Conservation (phyloP, 2,329 filamentous ascomycete genomes). For the Rugonectria rugulosa region DNA sequence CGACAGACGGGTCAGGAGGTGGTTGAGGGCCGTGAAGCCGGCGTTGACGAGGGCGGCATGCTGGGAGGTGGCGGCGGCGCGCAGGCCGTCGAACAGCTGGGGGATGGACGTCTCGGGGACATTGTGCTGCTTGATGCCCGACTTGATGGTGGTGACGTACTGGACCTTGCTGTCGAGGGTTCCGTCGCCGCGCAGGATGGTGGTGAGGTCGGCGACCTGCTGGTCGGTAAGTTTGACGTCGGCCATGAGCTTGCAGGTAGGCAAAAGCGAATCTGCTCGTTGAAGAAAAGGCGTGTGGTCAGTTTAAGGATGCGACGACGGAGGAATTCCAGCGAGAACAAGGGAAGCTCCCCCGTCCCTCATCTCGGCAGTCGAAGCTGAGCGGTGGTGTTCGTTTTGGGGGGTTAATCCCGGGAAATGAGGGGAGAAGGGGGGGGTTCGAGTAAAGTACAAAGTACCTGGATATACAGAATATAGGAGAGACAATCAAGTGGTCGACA, state of each 20-base stretch:
- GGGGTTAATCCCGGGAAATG: conserved; percentile 14
- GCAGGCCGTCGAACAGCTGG: conserved; percentile 82
- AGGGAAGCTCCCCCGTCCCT: conserved; percentile 22
- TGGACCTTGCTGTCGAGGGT: conserved; percentile 75
- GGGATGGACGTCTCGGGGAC: conserved; percentile 78
- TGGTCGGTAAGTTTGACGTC: conserved; percentile 64
- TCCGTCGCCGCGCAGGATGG: conserved; percentile 66
- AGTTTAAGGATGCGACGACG: conserved; percentile 21
- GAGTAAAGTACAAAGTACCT: background rate
- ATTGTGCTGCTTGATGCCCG: conserved; percentile 90
- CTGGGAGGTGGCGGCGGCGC: conserved; percentile 76
- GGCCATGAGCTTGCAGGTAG: conserved; percentile 53
- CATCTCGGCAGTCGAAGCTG: conserved; percentile 18
- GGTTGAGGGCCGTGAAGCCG: conserved; percentile 86
- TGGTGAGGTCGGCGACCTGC: conserved; percentile 63
- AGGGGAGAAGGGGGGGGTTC: conserved; percentile 5
- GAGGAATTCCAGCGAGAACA: conserved; percentile 5
- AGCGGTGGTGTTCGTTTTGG: conserved; percentile 25
- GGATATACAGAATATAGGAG: conserved; percentile 31
- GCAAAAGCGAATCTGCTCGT: conserved; percentile 31
- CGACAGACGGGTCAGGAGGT: conserved; percentile 84
- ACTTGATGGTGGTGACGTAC: conserved; percentile 79
- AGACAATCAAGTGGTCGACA: too few species aligned
- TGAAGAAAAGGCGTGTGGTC: conserved; percentile 5
- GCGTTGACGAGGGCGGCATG: conserved; percentile 81